These are phyloP conservation scores for Lantana camara DNA, from an alignment of 257 asterid genomes.

Conservation along the genomic window DNA sequence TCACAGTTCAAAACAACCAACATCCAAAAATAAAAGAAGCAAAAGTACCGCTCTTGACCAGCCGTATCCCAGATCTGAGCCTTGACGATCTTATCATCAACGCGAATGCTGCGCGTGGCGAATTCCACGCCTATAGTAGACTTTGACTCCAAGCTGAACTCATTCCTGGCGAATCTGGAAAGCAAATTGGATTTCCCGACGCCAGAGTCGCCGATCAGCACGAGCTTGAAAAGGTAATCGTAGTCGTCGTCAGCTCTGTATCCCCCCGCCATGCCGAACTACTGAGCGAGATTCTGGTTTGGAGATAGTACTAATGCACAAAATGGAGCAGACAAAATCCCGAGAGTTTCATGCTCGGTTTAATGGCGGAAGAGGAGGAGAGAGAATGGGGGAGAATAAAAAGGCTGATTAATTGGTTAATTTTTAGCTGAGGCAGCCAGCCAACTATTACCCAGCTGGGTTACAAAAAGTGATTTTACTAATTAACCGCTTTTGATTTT, in stretches of 20 bases:
- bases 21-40: not conserved
- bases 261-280: constrained; percentile 27
- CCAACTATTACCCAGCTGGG: not conserved
- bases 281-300: not conserved
- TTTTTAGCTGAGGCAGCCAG: not conserved
- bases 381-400: not conserved
- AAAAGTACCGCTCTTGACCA: constrained; percentile 32
- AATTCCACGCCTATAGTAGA: constrained; percentile 39
- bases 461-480: not conserved
- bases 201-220: constrained; percentile 38
- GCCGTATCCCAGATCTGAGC: constrained; percentile 45
- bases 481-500: not conserved
- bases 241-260: constrained; percentile 38
- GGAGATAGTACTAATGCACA: not conserved
- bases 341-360: constrained; percentile 21
- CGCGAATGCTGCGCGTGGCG: constrained; percentile 35
- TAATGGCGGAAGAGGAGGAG: constrained; percentile 14
- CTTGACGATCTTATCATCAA: constrained; percentile 37
- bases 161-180: constrained; percentile 31
- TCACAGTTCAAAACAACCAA: not conserved
- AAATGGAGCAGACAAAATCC: not conserved
- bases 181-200: constrained; percentile 35
- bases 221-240: constrained; percentile 38
- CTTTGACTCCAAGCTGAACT: constrained; percentile 38
- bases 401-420: not conserved